Evolutionary conservation across 768 basidiomycete species (phyloP).

Genomic region (Atractiella rhizophila): DNA sequence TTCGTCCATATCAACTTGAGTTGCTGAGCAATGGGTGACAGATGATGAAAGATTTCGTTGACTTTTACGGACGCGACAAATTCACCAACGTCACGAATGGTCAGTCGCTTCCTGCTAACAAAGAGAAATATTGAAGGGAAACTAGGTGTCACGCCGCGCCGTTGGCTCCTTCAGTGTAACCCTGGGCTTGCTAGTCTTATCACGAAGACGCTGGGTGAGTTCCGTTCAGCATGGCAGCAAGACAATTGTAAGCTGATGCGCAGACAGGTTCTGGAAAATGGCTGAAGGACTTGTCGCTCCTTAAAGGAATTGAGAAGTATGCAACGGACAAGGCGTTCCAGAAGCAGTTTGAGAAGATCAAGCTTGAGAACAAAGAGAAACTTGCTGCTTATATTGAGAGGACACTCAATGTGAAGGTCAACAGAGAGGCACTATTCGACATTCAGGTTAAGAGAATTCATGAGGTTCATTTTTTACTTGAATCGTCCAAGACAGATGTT

Average conservation of each 20-base stretch:
- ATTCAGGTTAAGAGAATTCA: conserved; percentile 84
- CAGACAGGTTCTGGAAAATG: conserved; percentile 50
- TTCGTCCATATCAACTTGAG: no score
- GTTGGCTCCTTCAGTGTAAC: conserved; percentile 81
- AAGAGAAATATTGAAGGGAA: neutral
- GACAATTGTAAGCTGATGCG: no score
- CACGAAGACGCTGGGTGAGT: conserved; percentile 52
- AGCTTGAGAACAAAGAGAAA: conserved; percentile 64
- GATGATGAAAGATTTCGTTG: conserved; percentile 29
- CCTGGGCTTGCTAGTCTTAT: conserved; percentile 63
- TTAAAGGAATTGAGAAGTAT: conserved; percentile 48
- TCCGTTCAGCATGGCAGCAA: no score
- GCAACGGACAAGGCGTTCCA: conserved; percentile 51
- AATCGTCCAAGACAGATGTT: conserved; percentile 36
- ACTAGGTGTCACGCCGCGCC: conserved; percentile 54
- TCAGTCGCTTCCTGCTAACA: conserved; percentile 27
- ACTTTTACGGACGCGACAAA: conserved; percentile 62
- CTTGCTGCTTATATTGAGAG: conserved; percentile 47
- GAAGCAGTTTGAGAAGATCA: conserved; percentile 33
- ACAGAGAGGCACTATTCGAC: conserved; percentile 55
- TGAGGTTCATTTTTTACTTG: no score
- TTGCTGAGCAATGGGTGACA: no score
- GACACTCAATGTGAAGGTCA: conserved; percentile 43
- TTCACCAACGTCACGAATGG: conserved; percentile 87
- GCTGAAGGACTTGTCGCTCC: conserved; percentile 56